Conservation (phyloP, 768 basidiomycete genomes). For the Mycena sanguinolenta region DNA sequence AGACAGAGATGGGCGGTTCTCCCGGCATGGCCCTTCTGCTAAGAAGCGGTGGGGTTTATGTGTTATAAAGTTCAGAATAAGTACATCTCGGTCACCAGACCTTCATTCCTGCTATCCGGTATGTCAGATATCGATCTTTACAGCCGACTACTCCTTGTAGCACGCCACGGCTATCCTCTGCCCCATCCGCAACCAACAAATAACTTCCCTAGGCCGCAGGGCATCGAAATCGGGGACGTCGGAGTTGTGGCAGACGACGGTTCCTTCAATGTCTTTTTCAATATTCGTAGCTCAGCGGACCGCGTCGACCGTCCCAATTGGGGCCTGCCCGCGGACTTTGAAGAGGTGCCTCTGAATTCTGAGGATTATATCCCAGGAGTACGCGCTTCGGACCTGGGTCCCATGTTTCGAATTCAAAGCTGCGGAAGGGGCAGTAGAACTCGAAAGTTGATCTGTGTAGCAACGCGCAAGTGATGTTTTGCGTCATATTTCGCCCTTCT, state of each 20-base stretch:
- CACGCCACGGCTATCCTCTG: constrained; percentile 11
- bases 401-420: not conserved
- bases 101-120: no score
- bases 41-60: no score
- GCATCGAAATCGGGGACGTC: constrained; percentile 8
- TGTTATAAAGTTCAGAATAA: no score
- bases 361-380: not conserved
- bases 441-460: not conserved
- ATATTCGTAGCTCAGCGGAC: not conserved
- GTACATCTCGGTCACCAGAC: no score
- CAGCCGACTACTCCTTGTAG: constrained; percentile 1
- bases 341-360: not conserved
- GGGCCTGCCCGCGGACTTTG: not conserved
- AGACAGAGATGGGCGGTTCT: no score
- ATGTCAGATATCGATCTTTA: constrained; percentile 6
- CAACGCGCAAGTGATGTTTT: not conserved
- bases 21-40: no score
- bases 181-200: constrained; percentile 4
- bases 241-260: constrained; percentile 8
- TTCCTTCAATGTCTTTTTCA: not conserved
- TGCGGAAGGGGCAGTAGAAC: not conserved
- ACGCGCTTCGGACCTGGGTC: not conserved
- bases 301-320: not conserved
- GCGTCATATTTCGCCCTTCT: not conserved
- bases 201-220: not conserved